phyloP scores from a whole-genome alignment of 164 flowering plant species.

The Aristolochia californica region DNA sequence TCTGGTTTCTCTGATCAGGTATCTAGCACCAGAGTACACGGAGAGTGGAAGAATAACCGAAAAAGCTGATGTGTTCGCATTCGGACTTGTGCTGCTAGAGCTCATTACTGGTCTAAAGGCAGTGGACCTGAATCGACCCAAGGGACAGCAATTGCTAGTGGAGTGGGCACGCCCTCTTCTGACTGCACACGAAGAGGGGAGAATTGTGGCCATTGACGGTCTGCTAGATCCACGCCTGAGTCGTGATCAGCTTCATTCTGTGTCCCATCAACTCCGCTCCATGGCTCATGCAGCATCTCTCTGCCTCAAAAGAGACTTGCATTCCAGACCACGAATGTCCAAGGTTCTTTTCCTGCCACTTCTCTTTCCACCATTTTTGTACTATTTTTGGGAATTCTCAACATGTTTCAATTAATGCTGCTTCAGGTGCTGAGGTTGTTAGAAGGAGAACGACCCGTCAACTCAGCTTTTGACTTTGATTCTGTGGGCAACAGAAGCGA shows the following conservation, averaged over 20 bases:
- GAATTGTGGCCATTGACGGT: slow-evolving; percentile 14
- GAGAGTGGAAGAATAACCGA: slow-evolving; percentile 48
- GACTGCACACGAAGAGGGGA: slow-evolving; percentile 20
- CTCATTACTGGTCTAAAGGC: slow-evolving; percentile 55
- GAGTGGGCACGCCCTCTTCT: slow-evolving; percentile 36
- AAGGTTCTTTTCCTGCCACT: slow-evolving; percentile 14
- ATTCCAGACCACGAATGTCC: slow-evolving; percentile 24
- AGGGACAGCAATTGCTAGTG: slow-evolving; percentile 27
- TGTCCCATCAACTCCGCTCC: slow-evolving; percentile 38
- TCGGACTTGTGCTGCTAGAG: slow-evolving; percentile 70
- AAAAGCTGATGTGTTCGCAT: slow-evolving; percentile 78
- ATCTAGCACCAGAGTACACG: slow-evolving; percentile 77
- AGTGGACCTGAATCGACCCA: slow-evolving; percentile 24
- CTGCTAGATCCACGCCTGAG: slow-evolving; percentile 34
- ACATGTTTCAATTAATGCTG: neutral
- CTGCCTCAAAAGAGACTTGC: slow-evolving; percentile 20
- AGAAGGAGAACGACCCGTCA: slow-evolving; percentile 43
- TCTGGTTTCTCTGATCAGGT: slow-evolving; percentile 30
- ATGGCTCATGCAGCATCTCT: slow-evolving; percentile 42
- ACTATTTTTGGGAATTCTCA: no score
- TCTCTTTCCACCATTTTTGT: neutral
- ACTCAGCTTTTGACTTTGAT: slow-evolving; percentile 30
- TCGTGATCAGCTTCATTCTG: neutral
- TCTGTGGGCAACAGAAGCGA: slow-evolving; percentile 24
- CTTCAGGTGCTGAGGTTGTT: slow-evolving; percentile 59